Conservation (phyloP, 345 rosid genomes). For the Brassica rapa region DNA sequence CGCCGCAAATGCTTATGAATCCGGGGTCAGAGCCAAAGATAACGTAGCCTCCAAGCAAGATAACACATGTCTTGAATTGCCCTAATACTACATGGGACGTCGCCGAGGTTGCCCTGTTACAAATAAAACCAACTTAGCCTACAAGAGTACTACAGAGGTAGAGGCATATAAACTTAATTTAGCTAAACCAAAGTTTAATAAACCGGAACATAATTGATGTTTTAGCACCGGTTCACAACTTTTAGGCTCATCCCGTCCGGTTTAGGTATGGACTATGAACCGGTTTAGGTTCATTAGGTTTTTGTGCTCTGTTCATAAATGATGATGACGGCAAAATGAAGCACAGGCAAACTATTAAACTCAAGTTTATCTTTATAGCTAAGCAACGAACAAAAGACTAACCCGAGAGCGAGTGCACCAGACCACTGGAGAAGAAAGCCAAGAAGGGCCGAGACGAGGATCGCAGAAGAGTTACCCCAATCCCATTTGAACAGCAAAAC, state of each 20-base stretch:
- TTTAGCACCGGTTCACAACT: background rate
- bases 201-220: background rate
- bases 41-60: constrained; percentile 77
- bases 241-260: background rate
- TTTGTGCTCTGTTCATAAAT: constrained; percentile 4
- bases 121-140: background rate
- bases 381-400: constrained; percentile 28
- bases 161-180: background rate
- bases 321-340: background rate
- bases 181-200: background rate
- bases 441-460: constrained; percentile 74
- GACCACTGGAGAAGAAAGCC: constrained; percentile 98
- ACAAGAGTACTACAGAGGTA: background rate
- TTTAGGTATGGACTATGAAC: background rate
- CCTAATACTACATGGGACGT: constrained; percentile 92
- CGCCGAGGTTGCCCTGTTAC: constrained; percentile 87
- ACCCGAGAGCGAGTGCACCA: constrained; percentile 97
- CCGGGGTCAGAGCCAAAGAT: constrained; percentile 79
- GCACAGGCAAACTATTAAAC: constrained; percentile 9
- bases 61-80: constrained; percentile 91
- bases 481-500: constrained; percentile 76
- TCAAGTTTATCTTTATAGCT: background rate
- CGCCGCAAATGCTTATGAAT: constrained; percentile 75
- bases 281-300: constrained; percentile 17
- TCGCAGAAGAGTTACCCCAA: constrained; percentile 58